These are phyloP conservation scores for Helicostylum pulchrum DNA, from an alignment of 192 early-diverging fungal species.

Conservation along the genomic window DNA sequence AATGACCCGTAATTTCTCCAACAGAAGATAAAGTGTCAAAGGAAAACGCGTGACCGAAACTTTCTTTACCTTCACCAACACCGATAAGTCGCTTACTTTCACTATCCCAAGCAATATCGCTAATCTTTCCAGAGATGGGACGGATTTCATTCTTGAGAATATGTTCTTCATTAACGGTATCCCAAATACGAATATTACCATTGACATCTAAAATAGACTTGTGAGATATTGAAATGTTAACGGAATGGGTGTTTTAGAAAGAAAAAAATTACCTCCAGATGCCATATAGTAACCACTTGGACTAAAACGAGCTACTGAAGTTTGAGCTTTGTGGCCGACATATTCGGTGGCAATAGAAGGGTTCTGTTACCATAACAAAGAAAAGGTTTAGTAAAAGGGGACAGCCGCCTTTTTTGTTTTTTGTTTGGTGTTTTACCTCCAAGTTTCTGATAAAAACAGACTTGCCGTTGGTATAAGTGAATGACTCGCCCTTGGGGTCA, in stretches of 20 bases:
- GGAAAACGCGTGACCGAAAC: slow-evolving; percentile 87
- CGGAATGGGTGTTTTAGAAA: too few relatives aligned
- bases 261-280: slow-evolving; percentile 90
- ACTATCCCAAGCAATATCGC: slow-evolving; percentile 90
- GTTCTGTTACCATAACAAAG: slow-evolving; percentile 45
- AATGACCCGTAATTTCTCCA: slow-evolving; percentile 90
- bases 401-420: not conserved
- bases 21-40: slow-evolving; percentile 87
- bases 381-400: not conserved
- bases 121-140: slow-evolving; percentile 73
- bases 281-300: slow-evolving; percentile 95
- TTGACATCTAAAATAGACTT: slow-evolving; percentile 47
- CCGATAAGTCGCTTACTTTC: slow-evolving; percentile 97
- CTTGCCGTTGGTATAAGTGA: slow-evolving; percentile 90
- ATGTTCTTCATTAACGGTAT: slow-evolving; percentile 74
- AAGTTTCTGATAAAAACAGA: slow-evolving; percentile 84
- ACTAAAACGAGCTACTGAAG: slow-evolving; percentile 86
- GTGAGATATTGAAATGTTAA: not conserved
- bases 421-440: slow-evolving; percentile 38
- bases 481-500: slow-evolving; percentile 77
- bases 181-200: slow-evolving; percentile 96
- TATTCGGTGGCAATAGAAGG: slow-evolving; percentile 79
- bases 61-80: slow-evolving; percentile 92
- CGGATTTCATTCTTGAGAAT: slow-evolving; percentile 82
- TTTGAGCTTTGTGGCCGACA: slow-evolving; percentile 69